phyloP scores from a whole-genome alignment of 495 filamentous ascomycete genomes.

The Neurospora cerealis region DNA sequence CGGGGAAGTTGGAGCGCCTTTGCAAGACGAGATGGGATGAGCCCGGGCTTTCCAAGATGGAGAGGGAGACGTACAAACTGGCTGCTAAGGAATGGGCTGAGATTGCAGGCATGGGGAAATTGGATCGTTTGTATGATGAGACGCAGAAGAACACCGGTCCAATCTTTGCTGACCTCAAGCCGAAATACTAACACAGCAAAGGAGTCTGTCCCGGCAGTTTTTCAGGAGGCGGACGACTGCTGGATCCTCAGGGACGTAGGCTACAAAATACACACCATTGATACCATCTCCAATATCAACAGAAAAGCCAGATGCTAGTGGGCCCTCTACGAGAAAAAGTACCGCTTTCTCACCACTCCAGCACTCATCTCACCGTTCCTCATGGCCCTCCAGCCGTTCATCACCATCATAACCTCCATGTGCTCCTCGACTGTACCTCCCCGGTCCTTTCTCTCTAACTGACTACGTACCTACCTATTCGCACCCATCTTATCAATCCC shows the following conservation, averaged over 20 bases:
- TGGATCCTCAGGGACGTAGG: neutral
- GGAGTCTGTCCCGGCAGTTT: neutral
- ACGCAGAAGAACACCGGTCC: neutral
- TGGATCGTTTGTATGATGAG: neutral
- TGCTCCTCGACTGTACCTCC: neutral
- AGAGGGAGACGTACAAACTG: neutral
- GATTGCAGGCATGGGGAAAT: neutral
- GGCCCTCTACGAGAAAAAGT: neutral
- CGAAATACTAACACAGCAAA: neutral
- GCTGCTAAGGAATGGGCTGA: neutral
- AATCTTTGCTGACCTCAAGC: neutral
- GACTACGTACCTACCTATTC: neutral
- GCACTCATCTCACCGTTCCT: neutral
- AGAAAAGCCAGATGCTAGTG: neutral
- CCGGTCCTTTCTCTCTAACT: neutral
- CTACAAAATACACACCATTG: neutral
- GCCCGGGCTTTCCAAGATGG: neutral
- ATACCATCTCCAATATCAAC: neutral
- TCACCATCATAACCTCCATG: neutral
- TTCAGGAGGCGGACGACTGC: neutral
- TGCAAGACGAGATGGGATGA: neutral
- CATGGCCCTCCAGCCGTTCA: neutral
- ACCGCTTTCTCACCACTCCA: neutral
- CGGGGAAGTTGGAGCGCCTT: neutral
- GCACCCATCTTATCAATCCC: neutral